Conservation (phyloP, 495 filamentous ascomycete species). For the Glonium stellatum region DNA sequence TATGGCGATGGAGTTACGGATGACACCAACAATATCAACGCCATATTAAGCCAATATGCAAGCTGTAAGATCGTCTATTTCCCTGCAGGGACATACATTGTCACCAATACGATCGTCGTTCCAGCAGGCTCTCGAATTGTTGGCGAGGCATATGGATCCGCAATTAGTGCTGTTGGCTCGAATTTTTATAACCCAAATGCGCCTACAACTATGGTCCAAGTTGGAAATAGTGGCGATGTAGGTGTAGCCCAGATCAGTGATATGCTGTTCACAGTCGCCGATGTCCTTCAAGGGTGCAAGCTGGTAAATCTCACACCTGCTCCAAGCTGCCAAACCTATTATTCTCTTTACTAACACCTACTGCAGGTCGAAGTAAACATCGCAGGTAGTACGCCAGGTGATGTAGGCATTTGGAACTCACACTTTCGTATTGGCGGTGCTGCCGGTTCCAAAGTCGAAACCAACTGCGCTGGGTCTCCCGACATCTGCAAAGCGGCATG, state of each 20-base stretch:
- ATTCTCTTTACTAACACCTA: background rate
- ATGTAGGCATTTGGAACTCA: constrained; percentile 83
- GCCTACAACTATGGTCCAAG: constrained; percentile 1
- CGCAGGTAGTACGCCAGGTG: constrained; percentile 49
- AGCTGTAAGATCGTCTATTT: constrained; percentile 73
- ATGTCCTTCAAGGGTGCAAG: constrained; percentile 46
- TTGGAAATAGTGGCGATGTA: constrained; percentile 8
- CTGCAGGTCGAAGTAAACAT: constrained; percentile 76
- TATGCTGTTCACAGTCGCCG: constrained; percentile 47
- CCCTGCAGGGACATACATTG: constrained; percentile 80
- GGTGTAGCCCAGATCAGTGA: constrained; percentile 25
- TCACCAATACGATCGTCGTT: constrained; percentile 76
- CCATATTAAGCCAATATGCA: constrained; percentile 53
- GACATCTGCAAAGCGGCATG: constrained; percentile 63
- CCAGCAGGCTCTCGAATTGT: constrained; percentile 73
- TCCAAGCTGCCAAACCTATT: background rate
- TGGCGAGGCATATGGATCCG: constrained; percentile 67
- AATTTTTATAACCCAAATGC: constrained; percentile 2
- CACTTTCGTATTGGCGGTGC: constrained; percentile 82
- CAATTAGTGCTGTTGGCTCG: constrained; percentile 1
- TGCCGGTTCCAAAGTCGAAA: constrained; percentile 59
- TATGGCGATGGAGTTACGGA: constrained; percentile 69
- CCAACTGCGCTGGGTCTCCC: constrained; percentile 33
- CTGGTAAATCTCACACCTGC: constrained; percentile 42
- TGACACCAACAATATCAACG: constrained; percentile 67